Conservation (phyloP, 2,329 filamentous ascomycete genomes). For the Rugonectria rugulosa region DNA sequence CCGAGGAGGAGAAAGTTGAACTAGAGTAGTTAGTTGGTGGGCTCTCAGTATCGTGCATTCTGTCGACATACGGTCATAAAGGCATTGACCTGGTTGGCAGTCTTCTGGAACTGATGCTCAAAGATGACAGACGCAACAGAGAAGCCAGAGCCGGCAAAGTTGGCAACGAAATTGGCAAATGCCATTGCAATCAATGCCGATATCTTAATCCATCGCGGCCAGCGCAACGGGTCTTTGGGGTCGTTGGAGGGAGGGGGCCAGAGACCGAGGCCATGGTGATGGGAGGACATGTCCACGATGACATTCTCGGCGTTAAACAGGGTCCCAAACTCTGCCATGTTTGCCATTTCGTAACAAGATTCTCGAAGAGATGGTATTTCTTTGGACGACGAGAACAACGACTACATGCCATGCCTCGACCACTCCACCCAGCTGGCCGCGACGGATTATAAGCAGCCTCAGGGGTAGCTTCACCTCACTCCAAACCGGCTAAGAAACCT, state of each 20-base stretch:
- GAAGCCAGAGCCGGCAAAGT: constrained; percentile 1
- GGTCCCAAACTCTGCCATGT: background rate
- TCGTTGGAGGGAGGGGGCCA: constrained; percentile 3
- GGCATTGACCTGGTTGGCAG: background rate
- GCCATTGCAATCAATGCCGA: constrained; percentile 1
- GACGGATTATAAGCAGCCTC: background rate
- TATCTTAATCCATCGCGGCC: background rate
- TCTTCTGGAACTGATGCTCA: constrained; percentile 3
- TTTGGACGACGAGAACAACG: background rate
- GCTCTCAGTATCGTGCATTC: background rate
- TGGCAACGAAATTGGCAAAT: constrained; percentile 6
- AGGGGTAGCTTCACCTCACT: background rate
- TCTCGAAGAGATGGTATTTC: background rate
- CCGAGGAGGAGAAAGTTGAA: constrained; percentile 10
- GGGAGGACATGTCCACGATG: background rate
- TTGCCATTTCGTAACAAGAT: background rate
- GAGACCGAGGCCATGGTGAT: background rate
- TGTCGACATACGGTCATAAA: constrained; percentile 4
- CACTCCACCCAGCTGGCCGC: background rate
- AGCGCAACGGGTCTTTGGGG: constrained; percentile 1
- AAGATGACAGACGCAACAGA: constrained; percentile 1
- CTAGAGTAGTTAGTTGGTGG: background rate
- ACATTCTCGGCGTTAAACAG: background rate
- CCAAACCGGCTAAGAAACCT: background rate
- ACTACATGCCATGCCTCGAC: background rate